Conservation (phyloP, 768 basidiomycete species). For the Mycena floridula region DNA sequence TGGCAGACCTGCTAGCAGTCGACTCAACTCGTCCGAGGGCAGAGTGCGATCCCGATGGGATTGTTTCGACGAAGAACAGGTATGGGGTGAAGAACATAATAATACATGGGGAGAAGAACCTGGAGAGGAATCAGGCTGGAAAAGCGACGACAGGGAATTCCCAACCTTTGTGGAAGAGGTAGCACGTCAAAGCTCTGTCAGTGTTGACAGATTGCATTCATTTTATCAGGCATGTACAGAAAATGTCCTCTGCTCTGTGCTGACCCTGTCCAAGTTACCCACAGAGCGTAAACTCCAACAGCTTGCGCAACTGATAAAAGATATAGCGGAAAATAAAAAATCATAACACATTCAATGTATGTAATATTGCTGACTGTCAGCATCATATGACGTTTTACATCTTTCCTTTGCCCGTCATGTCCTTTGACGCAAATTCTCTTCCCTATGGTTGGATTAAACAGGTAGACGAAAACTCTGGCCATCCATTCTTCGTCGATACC, state of each 20-base stretch:
- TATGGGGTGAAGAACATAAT: not conserved
- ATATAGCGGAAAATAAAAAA: constrained; percentile 15
- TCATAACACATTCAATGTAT: not conserved
- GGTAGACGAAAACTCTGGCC: constrained; percentile 30
- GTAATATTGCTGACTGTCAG: not conserved
- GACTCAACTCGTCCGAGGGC: no score
- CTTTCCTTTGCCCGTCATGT: constrained; percentile 12
- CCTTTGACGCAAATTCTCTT: constrained; percentile 21
- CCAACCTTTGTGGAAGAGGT: constrained; percentile 40
- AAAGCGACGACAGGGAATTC: no score
- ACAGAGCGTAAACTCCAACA: constrained; percentile 46
- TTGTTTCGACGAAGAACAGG: not conserved
- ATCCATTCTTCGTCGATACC: constrained; percentile 55
- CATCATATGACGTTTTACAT: not conserved
- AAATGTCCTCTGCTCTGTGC: not conserved
- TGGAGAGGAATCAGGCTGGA: no score
- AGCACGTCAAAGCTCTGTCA: constrained; percentile 31
- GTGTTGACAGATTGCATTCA: constrained; percentile 39
- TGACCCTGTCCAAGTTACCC: constrained; percentile 34
- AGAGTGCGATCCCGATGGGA: no score
- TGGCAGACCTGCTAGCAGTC: no score
- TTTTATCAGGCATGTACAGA: constrained; percentile 43
- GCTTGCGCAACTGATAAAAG: constrained; percentile 43
- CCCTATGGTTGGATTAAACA: constrained; percentile 45
- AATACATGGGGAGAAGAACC: no score